Base-by-base conservation (phyloP, 441 rosid genomes). In the Monsonia emarginata region DNA sequence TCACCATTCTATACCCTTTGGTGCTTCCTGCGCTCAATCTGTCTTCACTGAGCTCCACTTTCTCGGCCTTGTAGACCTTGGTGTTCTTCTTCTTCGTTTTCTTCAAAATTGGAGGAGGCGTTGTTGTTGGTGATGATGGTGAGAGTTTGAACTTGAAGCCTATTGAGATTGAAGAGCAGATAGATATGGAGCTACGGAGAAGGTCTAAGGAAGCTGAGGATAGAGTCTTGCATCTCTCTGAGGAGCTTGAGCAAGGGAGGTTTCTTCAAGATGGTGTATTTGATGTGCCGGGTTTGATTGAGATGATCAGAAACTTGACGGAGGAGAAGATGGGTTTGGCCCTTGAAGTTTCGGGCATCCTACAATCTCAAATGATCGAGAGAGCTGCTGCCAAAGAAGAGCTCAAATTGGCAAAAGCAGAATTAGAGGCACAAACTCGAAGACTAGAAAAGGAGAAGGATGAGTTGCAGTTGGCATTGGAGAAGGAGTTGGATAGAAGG, bases 1-100 rank as follows among this genome's bases (percentile, higher is more conserved):
- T 84, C 81, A 89, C 98, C 98, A 94, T 89, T 66, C 98, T 85
- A 18, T 94, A 90, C 10, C 98, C 98, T 70, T 94, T 94, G 3
- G 85, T 74, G 71, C 97, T 94, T 44, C 90, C 96, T 0, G 98
- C 97, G 40, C 80, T 86, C 74, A 90, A 42, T 54, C 97, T 83
- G 60, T 94, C 97, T 27, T 90, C 97, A 18, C 84, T 84, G 42
- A 94, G 34, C 70, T 94, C 98, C 19, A 90, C 98, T 76, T 90
- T 94, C 82, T 94, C 98, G 0, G 98, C 98, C 75, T 94, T 94
- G 77, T 89, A 89, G 2, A 85, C 96, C 77, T 86, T 87, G 0
- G 98, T 80, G 82, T 87, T 88, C 83, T 87, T 88, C 83, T 93
- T 93, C 97, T 93, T 93, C 14, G 94, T 82, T 70, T 88, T 90